Evolutionary conservation across 2,329 filamentous ascomycete genomes (phyloP), one percentile per base, ranked within the genome.

Genomic region (Hymenoscyphus repandus): DNA sequence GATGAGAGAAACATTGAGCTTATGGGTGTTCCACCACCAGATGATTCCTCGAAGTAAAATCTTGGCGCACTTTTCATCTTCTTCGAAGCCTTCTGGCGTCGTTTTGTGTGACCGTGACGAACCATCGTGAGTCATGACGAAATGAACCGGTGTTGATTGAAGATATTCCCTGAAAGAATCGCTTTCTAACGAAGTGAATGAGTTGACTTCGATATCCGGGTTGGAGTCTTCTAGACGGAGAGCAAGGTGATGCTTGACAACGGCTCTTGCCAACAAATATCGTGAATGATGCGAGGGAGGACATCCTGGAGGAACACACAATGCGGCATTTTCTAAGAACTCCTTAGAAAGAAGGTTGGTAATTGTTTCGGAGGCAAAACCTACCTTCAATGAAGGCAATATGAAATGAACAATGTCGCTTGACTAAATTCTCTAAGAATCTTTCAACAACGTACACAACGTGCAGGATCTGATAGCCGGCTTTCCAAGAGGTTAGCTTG

Each of bases 381-480:
- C 42, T 55, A 58, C 64, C 61, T 45, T 64, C 59, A 43, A 90
- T 87, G 70, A 88, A 91, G 13, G 82, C 69, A 54, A 90, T 66
- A 55, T 89, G 78, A 59, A 90, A 90, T 50, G 82, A 80, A 65
- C 85, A 89, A 47, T 83, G 82, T 45, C 85, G 74, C 49, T 76
- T 74, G 38, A 74, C 70, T 13, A 90, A 73, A 49, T 79, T 74
- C 38, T 71, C 66, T 1, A 90, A 72, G 56, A 89, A 83, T 6
- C 70, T 72, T 65, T 91, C 87, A 0, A 89, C 79, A 1, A 79
- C 76, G 62, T 86, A 85, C 3, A 83, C 75, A 0, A 83, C 85
- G 64, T 90, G 86, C 0, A 90, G 72, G 6, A 90, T 65, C 65
- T 90, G 86, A 51, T 86, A 84, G 0, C 85, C 86, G 45, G 72